These are phyloP conservation scores for Microdochium nivale DNA, from an alignment of 2,329 filamentous ascomycete species.

Conservation along the genomic window DNA sequence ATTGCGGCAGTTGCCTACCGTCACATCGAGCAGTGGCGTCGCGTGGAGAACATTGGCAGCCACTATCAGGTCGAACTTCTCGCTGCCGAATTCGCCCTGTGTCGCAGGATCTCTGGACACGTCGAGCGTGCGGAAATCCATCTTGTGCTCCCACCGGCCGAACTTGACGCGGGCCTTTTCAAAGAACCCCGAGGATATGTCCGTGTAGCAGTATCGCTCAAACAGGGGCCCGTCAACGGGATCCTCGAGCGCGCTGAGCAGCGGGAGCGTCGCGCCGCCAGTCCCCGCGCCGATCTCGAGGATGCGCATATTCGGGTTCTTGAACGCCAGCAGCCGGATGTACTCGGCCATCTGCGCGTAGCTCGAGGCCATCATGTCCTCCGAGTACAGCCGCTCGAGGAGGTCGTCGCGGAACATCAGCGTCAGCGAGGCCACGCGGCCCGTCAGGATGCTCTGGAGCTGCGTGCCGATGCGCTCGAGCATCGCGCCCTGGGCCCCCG, in stretches of 20 bases:
- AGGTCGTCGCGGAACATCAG: slow-evolving; percentile 7
- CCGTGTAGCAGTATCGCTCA: slow-evolving; percentile 24
- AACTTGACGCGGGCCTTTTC: slow-evolving; percentile 18
- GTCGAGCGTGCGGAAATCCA: slow-evolving; percentile 25
- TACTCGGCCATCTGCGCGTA: slow-evolving; percentile 7
- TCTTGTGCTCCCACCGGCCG: slow-evolving; percentile 8
- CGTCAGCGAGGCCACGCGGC: slow-evolving; percentile 1
- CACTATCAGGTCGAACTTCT: slow-evolving; percentile 14
- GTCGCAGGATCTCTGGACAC: slow-evolving; percentile 6
- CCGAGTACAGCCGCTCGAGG: slow-evolving; percentile 3
- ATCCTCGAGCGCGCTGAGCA: slow-evolving; percentile 11
- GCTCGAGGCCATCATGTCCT: neutral
- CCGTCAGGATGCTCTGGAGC: slow-evolving; percentile 1
- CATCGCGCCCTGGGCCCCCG: neutral
- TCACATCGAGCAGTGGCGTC: slow-evolving; percentile 7
- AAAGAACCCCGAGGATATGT: slow-evolving; percentile 30
- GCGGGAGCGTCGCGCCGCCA: slow-evolving; percentile 17
- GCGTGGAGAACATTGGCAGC: slow-evolving; percentile 14
- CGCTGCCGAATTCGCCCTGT: neutral
- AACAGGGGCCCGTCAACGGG: neutral
- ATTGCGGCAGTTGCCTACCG: slow-evolving; percentile 10
- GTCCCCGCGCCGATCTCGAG: slow-evolving; percentile 29
- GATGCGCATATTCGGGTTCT: slow-evolving; percentile 21
- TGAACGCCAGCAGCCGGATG: slow-evolving; percentile 14
- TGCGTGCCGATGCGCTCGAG: slow-evolving; percentile 3